These are phyloP conservation scores for Cucumis hystrix DNA, from an alignment of 306 rosid genomes.

Conservation along the genomic window DNA sequence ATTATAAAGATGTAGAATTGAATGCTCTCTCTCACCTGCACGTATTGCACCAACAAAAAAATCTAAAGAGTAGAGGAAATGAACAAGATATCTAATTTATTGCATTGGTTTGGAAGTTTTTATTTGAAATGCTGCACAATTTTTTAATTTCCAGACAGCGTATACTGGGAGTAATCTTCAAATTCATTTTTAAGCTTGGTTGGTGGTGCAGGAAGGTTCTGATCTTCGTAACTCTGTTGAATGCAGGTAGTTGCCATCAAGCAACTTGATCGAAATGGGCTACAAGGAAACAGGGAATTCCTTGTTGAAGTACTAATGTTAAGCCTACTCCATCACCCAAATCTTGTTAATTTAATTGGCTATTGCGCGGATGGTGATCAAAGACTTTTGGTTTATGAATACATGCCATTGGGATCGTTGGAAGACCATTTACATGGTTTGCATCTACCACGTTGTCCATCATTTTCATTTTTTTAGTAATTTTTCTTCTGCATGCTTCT, in stretches of 20 bases:
- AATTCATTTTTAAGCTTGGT: background rate
- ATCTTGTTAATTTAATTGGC: slow-evolving; percentile 43
- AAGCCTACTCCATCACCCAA: slow-evolving; percentile 46
- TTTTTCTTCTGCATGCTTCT: background rate
- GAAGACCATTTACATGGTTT: slow-evolving; percentile 47
- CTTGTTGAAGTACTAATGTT: slow-evolving; percentile 47
- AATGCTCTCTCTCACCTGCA: background rate
- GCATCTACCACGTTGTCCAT: background rate
- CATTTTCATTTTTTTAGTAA: background rate
- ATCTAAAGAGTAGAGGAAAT: background rate
- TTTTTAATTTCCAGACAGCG: background rate
- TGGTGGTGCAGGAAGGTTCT: slow-evolving; percentile 1
- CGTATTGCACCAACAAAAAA: background rate
- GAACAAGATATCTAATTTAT: background rate
- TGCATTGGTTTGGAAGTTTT: background rate
- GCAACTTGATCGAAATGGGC: slow-evolving; percentile 47
- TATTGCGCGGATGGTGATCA: slow-evolving; percentile 62
- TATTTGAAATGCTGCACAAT: background rate
- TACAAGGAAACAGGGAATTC: slow-evolving; percentile 50
- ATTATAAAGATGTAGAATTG: background rate
- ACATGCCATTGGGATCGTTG: slow-evolving; percentile 41
- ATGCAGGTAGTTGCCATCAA: slow-evolving; percentile 42
- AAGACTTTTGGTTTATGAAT: slow-evolving; percentile 43
- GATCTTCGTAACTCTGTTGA: slow-evolving; percentile 3
- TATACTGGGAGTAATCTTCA: background rate